These are phyloP conservation scores for Talaromyces verruculosus DNA, from an alignment of 2,329 filamentous ascomycete species.

Conservation along the genomic window DNA sequence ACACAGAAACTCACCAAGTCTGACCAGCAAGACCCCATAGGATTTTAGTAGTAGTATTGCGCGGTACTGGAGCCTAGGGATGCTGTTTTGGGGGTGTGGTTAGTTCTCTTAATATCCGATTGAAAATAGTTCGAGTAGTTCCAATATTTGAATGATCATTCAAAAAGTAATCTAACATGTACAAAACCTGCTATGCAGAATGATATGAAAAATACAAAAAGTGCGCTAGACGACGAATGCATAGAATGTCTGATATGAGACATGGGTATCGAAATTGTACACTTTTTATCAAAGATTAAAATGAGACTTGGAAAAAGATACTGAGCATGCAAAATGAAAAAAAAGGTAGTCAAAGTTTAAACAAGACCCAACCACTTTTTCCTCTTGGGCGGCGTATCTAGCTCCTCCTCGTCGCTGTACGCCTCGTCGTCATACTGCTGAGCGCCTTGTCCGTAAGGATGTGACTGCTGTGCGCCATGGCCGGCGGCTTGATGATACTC, in stretches of 20 bases:
- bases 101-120: too few relatives aligned
- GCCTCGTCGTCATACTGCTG: not conserved
- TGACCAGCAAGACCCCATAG: too few relatives aligned
- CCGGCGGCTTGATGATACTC: not conserved
- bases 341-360: too few relatives aligned
- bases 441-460: not conserved
- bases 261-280: conserved; percentile 16
- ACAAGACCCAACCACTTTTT: conserved; percentile 37
- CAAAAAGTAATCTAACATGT: not conserved
- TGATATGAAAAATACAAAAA: not conserved
- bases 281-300: not conserved
- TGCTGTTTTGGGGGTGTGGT: too few relatives aligned
- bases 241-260: not conserved
- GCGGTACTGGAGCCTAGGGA: too few relatives aligned
- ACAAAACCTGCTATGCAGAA: not conserved
- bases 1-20: too few relatives aligned
- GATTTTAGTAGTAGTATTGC: too few relatives aligned
- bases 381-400: conserved; percentile 24
- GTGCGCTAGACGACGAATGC: conserved; percentile 1
- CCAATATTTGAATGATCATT: not conserved
- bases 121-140: not conserved
- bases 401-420: conserved; percentile 22
- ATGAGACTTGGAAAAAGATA: too few relatives aligned
- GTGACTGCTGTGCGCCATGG: not conserved
- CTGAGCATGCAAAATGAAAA: too few relatives aligned